These are phyloP conservation scores for Immersiporthe knoxdaviesiana DNA, from an alignment of 2,329 filamentous ascomycete genomes.

Conservation along the genomic window DNA sequence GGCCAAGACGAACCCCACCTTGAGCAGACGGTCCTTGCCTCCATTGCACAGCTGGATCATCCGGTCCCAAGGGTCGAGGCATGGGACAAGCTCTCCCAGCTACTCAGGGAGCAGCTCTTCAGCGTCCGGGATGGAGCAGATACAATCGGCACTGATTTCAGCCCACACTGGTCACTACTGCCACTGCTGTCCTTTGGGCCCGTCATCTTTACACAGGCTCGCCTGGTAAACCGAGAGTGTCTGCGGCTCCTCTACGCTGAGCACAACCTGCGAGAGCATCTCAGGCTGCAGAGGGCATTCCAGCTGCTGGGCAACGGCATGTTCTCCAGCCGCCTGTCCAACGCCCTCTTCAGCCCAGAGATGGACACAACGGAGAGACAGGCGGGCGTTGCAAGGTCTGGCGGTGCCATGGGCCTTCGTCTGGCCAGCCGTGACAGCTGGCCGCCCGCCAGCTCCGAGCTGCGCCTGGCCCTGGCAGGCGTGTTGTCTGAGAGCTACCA, in stretches of 20 bases:
- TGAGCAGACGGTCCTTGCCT: conserved; percentile 52
- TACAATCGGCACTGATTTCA: conserved; percentile 39
- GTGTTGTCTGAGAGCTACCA: conserved; percentile 76
- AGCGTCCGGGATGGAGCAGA: conserved; percentile 18
- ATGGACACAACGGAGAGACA: conserved; percentile 77
- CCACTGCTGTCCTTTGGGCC: conserved; percentile 77
- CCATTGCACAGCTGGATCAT: conserved; percentile 51
- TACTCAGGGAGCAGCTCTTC: conserved; percentile 48
- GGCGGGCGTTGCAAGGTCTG: conserved; percentile 68
- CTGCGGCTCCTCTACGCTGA: conserved; percentile 74
- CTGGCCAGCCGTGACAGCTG: conserved; percentile 81
- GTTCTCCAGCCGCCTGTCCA: conserved; percentile 78
- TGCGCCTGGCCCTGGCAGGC: conserved; percentile 87
- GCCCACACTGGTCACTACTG: conserved; percentile 61
- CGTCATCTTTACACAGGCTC: conserved; percentile 73
- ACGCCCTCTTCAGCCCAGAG: conserved; percentile 83
- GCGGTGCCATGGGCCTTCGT: conserved; percentile 78
- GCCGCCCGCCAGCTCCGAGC: conserved; percentile 92
- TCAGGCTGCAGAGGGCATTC: conserved; percentile 76
- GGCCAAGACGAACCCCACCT: conserved; percentile 52
- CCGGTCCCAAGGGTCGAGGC: conserved; percentile 36
- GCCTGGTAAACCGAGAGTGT: conserved; percentile 76
- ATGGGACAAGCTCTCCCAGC: conserved; percentile 43
- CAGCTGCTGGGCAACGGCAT: conserved; percentile 84
- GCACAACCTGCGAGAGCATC: conserved; percentile 72